Percentiles rank a stretch among this genome's conserved stretches.
phyloP scores from a whole-genome alignment of 139 green algal genomes.

The Pseudopediastrum boryanum region DNA sequence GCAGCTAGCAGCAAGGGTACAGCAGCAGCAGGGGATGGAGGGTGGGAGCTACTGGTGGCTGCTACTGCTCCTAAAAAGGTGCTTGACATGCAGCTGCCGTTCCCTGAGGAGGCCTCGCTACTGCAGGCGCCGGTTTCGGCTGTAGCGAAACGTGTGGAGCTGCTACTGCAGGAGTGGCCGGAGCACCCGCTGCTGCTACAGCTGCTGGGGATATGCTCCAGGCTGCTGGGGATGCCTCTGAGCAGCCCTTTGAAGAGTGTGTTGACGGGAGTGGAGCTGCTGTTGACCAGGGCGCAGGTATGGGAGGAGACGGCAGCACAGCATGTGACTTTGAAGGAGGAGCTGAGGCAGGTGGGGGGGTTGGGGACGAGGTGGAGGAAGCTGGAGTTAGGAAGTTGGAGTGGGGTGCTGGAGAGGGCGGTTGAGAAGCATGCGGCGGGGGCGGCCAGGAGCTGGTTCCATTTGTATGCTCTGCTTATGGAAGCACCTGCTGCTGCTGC shows the following conservation, averaged over 20 bases:
- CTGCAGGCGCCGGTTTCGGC: conserved; percentile 68
- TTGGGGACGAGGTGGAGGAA: conserved; percentile 88
- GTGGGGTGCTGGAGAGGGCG: conserved; percentile 62
- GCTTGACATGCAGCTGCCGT: conserved; percentile 74
- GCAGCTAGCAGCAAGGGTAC: neutral
- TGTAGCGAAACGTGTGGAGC: conserved; percentile 59
- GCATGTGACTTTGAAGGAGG: conserved; percentile 77
- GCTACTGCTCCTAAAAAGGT: conserved; percentile 1
- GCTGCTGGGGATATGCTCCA: conserved; percentile 78
- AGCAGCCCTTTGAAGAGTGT: conserved; percentile 78
- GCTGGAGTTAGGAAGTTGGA: conserved; percentile 91
- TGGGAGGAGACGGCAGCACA: conserved; percentile 95
- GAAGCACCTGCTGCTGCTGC: neutral
- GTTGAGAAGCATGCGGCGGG: conserved; percentile 55
- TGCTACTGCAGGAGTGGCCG: conserved; percentile 91
- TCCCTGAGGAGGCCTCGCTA: conserved; percentile 78
- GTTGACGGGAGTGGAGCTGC: conserved; percentile 93
- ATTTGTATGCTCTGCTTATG: conserved; percentile 80
- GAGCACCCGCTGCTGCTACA: conserved; percentile 91
- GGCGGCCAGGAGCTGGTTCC: conserved; percentile 87
- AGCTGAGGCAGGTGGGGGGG: conserved; percentile 69
- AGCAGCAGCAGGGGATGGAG: conserved; percentile 26
- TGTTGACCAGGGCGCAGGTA: conserved; percentile 84
- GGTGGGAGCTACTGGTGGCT: conserved; percentile 2
- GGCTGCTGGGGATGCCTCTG: conserved; percentile 78